Evolutionary conservation across 2,329 filamentous ascomycete species (phyloP), one percentile per base, ranked within the genome.

Genomic region (Beauveria brongniartii): DNA sequence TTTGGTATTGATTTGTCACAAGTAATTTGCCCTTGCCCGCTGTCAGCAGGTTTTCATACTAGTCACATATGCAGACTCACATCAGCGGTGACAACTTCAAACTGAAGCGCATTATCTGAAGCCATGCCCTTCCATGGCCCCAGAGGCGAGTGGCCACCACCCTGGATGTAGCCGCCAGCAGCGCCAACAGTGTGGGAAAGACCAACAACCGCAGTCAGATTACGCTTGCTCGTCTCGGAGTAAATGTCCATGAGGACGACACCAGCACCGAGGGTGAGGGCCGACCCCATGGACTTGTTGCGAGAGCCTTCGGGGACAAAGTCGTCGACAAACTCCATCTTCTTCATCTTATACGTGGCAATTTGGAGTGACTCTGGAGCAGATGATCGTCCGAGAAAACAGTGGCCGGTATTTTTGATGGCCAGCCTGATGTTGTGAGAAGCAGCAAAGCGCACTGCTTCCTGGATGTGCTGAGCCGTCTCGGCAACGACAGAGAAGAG

Each of bases 371-470:
- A 71, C 51, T 73, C 67, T 6, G 69, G 67, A 14, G 71, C 68
- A 47, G 69, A 64, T 18, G 71, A 70, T 14, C 72, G 67, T 40
- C 71, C 68, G 18, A 72, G 63, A 55, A 71, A 74, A 57, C 73
- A 71, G 61, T 74, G 74, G 1, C 74, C 73, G 1, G 70, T 70
- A 61, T 74, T 75, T 62, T 72, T 72, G 51, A 74, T 69, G 34
- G 64, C 66, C 5, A 73, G 65, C 3, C 71, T 67, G 28, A 74
- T 63, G 55, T 72, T 71, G 62, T 72, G 65, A 53, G 63, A 62
- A 24, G 63, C 67, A 2, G 70, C 74, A 61, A 75, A 77, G 5
- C 64, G 68, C 14, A 77, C 74, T 12, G 71, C 71, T n/a, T 69
- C 63, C 63, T 76, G 71, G 61, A 77, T 70, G 52, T 76, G 65